Base-by-base conservation (phyloP, 179 eudicot genomes). In the Actinidia arguta region DNA sequence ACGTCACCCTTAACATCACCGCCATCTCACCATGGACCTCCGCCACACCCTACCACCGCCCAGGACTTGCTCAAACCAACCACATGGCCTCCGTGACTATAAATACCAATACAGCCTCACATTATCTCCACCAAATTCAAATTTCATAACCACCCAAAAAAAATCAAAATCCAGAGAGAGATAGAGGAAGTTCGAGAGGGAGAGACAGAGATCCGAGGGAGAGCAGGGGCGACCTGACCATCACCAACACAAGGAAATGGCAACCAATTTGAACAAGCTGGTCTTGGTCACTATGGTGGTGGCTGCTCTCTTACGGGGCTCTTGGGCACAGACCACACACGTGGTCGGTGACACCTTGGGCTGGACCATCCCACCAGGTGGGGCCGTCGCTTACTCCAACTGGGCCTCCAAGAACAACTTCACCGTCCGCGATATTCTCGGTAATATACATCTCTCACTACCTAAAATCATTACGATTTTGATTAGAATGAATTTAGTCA, bases 401-500 rank as follows among this genome's bases (percentile, higher is more conserved):
- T 87, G 89, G 89, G 89, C 89, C 18, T 84, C 83, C 44, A n/a
- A 31, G 3, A 44, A 71, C 36, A 79, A 48, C 51, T 84, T 87
- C 80, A 17, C 36, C 18, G 85, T 87, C 59, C 87, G 89, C 22
- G 89, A 87, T 63, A 18, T 67, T 31, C 83, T 87, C 16, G 84
- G 88, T 86, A 74, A 66, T 51, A 51, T 5, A 8, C 10, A 56
- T 47, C 18, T 9, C 6, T 58, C n/a, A 6, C 5, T 51, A 5
- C 36, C 36, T 31, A 31, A 31, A 31, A 31, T 31, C 36, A 31
- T 31, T 31, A 0, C 36, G 2, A 2, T 31, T 31, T 31, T 31
- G 2, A 2, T 31, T 31, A 31, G 36, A 31, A 2, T 31, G 36
- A 31, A 31, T 31, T 31, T n/a, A n/a, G n/a, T n/a, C n/a, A n/a